Percentiles rank a stretch among this genome's conserved stretches.
phyloP scores from a whole-genome alignment of 768 basidiomycete genomes.

The Leccinum sublutescens region DNA sequence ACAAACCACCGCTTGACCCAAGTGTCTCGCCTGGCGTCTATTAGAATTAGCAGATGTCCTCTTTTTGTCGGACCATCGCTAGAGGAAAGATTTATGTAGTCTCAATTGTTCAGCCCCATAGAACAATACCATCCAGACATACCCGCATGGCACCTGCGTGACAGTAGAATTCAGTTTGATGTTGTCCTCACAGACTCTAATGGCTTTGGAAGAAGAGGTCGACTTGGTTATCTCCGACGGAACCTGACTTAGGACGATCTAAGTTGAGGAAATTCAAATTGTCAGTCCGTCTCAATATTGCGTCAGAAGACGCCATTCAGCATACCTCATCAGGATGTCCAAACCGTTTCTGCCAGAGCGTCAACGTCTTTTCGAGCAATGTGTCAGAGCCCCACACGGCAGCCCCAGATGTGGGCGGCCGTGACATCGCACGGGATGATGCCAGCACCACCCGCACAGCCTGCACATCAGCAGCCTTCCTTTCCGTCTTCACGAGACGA shows the following conservation, averaged over 20 bases:
- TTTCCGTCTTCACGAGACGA: conserved; percentile 68
- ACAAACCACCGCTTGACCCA: conserved; percentile 92
- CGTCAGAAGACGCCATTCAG: conserved; percentile 10
- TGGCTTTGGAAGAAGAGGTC: conserved; percentile 16
- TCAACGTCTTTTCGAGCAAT: conserved; percentile 63
- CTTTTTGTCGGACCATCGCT: conserved; percentile 85
- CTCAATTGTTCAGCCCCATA: neutral
- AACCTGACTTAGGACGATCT: conserved; percentile 81
- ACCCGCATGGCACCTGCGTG: conserved; percentile 74
- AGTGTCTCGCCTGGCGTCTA: conserved; percentile 71
- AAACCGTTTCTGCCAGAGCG: conserved; percentile 82
- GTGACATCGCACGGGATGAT: conserved; percentile 44
- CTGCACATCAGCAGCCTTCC: conserved; percentile 84
- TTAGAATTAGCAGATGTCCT: conserved; percentile 77
- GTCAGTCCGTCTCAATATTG: conserved; percentile 2
- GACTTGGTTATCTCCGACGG: conserved; percentile 52
- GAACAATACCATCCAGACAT: conserved; percentile 19
- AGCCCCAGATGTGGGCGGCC: conserved; percentile 49
- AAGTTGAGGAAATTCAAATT: conserved; percentile 16
- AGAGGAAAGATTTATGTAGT: conserved; percentile 1
- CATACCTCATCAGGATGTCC: conserved; percentile 73
- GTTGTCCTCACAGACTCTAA: conserved; percentile 44
- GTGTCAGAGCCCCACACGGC: conserved; percentile 63
- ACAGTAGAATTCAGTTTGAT: conserved; percentile 72
- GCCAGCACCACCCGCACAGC: conserved; percentile 78